A percentile compares a stretch with the other conserved stretches of the same genome.
Evolutionary conservation across 495 filamentous ascomycete genomes (phyloP).

Genomic region (Corynascus novoguineensis): DNA sequence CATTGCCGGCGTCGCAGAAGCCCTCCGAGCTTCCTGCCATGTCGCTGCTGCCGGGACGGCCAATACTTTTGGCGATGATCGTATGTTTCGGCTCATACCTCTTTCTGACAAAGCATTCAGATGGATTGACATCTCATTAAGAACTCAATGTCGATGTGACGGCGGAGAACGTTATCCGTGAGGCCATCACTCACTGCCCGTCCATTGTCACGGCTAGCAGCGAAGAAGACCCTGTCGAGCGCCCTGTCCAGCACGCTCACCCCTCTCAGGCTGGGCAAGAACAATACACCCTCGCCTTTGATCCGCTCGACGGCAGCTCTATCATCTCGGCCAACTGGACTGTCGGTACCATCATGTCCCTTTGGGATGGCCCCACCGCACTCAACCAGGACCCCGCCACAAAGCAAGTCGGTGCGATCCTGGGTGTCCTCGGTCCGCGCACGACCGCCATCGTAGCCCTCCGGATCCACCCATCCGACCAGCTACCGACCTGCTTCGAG

Average conservation of each 20-base stretch:
- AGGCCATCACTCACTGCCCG: constrained; percentile 37
- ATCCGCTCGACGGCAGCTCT: constrained; percentile 50
- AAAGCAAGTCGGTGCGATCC: constrained; percentile 41
- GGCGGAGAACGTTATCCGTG: constrained; percentile 42
- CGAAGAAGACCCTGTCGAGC: constrained; percentile 50
- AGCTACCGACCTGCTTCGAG: constrained; percentile 40
- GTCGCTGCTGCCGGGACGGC: constrained; percentile 41
- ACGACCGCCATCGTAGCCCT: constrained; percentile 46
- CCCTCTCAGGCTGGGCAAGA: constrained; percentile 21
- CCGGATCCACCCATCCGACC: constrained; percentile 17
- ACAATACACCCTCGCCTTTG: constrained; percentile 51
- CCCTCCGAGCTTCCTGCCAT: constrained; percentile 35
- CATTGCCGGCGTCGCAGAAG: constrained; percentile 32
- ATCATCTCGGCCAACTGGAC: constrained; percentile 52
- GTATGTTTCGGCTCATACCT: background rate
- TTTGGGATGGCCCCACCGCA: constrained; percentile 45
- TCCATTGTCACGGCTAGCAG: constrained; percentile 43
- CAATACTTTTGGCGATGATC: constrained; percentile 50
- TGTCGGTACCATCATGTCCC: constrained; percentile 48
- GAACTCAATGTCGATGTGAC: constrained; percentile 51
- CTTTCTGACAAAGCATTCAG: background rate
- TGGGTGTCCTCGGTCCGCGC: constrained; percentile 49
- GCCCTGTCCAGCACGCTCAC: constrained; percentile 11
- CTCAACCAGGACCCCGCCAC: constrained; percentile 31
- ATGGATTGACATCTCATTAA: background rate